Base-by-base conservation (phyloP, 768 basidiomycete genomes). In the Pleurotus tuoliensis region DNA sequence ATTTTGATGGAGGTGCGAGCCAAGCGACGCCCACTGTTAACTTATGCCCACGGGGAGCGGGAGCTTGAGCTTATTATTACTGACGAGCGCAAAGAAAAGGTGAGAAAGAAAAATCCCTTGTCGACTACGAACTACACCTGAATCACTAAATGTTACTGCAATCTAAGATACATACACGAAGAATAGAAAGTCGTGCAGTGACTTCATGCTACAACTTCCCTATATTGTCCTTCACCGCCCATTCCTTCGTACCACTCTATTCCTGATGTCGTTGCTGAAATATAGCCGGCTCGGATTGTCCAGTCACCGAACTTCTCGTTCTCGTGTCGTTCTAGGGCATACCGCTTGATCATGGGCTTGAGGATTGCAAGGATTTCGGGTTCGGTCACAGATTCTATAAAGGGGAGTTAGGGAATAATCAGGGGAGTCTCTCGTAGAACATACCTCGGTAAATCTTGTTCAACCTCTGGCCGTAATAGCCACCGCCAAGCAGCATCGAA, bases 281-380 rank as follows among this genome's bases (percentile, higher is more conserved):
- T 94, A 65, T 95, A 94, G 44, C 95, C 94, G 22, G 84, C 88
- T 47, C 96, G 81, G 60, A 99, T 89, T 30, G 92, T 92, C 69
- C 90, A 99, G 71, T 98, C 97, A 30, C 97, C 97, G 65, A 99
- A 98, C 56, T 77, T 87, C 72, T 99, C 97, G 27, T 92, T 94
- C 7, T 91, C 86, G 3, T 77, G 73, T 46, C 96, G 80, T 70
- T 98, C 94, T 24, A 90, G 75, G 0, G 96, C 93, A 68, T 94
- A 99, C 57, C 82, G 79, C 71, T 92, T 94, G 80, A 99, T 96
- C 91, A 99, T 94, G 0, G 94, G 95, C 56, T 69, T 64, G 20
- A 99, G 82, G 61, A 95, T 95, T 4, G 86, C 86, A 53, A 99
- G 74, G 55, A 97, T 97, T 70, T 97, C 94, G 6, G 86, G 90